These are phyloP conservation scores for Flaveria bidentis DNA, from an alignment of 129 eudicot genomes.

Conservation along the genomic window DNA sequence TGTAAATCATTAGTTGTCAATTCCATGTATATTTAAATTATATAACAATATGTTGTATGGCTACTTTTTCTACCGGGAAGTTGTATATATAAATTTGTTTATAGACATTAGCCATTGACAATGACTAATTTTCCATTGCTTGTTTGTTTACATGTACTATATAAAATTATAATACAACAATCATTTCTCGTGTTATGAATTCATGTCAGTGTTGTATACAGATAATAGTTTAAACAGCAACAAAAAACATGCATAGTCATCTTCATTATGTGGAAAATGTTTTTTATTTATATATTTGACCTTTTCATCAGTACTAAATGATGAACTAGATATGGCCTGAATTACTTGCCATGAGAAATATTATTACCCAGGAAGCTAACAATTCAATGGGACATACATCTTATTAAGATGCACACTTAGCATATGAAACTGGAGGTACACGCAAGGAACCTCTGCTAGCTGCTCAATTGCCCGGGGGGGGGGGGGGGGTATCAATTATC, in stretches of 20 bases:
- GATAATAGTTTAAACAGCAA: background rate
- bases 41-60: slow-evolving; percentile 7
- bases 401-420: too few species aligned
- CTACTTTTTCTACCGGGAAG: background rate
- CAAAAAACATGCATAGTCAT: background rate
- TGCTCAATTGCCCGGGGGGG: too few species aligned
- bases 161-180: background rate
- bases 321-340: too few species aligned
- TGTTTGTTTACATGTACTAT: background rate
- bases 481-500: too few species aligned
- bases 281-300: background rate
- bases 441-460: too few species aligned
- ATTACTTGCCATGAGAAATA: too few species aligned
- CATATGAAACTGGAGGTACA: too few species aligned
- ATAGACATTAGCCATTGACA: background rate
- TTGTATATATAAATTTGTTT: background rate
- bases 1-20: background rate
- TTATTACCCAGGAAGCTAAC: too few species aligned
- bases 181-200: background rate
- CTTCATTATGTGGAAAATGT: background rate
- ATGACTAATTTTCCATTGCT: background rate
- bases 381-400: too few species aligned
- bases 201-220: background rate
- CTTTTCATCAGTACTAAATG: background rate
- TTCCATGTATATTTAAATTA: slow-evolving; percentile 20